phyloP scores from a whole-genome alignment of 495 filamentous ascomycete genomes.

The Baudoinia panamericana region DNA sequence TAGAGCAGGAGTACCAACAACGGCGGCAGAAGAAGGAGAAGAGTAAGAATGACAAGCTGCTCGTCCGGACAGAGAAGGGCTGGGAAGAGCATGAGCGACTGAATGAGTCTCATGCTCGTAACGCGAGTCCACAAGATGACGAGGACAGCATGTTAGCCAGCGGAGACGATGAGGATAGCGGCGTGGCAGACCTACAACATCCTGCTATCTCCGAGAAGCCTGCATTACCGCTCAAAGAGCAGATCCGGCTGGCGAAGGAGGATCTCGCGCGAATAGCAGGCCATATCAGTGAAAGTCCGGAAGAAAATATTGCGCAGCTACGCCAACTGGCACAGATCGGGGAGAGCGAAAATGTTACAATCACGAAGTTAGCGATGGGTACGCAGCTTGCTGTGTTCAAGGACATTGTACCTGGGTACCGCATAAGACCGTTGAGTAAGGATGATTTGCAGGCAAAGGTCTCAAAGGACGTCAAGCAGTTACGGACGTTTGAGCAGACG shows the following conservation, averaged over 20 bases:
- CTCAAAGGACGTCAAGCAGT: constrained; percentile 76
- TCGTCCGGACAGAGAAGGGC: constrained; percentile 69
- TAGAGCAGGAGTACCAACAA: constrained; percentile 84
- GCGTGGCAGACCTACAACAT: constrained; percentile 32
- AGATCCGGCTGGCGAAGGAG: constrained; percentile 79
- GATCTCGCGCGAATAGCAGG: constrained; percentile 74
- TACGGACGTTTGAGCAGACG: constrained; percentile 71
- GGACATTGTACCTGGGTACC: constrained; percentile 89
- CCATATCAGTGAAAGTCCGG: constrained; percentile 79
- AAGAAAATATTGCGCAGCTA: constrained; percentile 66
- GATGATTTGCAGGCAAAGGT: constrained; percentile 61
- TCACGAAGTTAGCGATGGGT: constrained; percentile 71
- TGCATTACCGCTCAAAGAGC: constrained; percentile 55
- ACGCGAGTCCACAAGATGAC: constrained; percentile 33
- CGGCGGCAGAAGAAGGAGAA: constrained; percentile 59
- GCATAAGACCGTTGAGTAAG: constrained; percentile 70
- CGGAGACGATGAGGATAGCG: constrained; percentile 42
- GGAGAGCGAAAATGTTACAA: constrained; percentile 50
- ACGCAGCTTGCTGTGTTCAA: constrained; percentile 87
- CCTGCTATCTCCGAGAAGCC: constrained; percentile 40
- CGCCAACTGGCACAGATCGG: constrained; percentile 64
- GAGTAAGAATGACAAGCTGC: constrained; percentile 51
- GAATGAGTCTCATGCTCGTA: constrained; percentile 8
- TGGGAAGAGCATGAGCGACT: constrained; percentile 45
- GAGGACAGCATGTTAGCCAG: constrained; percentile 42